phyloP scores from a whole-genome alignment of 1,284 basidiomycete species.

The Fistulina hepatica region DNA sequence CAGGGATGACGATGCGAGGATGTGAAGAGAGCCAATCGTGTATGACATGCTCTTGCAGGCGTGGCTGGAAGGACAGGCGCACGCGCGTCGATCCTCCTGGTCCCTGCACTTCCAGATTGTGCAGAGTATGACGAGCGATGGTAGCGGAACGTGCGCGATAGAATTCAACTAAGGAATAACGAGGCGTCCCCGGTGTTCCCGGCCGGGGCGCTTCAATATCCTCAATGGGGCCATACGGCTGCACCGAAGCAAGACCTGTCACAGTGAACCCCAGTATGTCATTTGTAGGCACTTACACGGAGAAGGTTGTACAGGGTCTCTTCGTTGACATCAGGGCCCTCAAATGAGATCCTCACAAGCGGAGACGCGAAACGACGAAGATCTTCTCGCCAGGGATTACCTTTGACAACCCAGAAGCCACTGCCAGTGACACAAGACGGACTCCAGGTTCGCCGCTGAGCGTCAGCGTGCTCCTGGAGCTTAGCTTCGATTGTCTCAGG shows the following conservation, averaged over 20 bases:
- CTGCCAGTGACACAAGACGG: constrained; percentile 49
- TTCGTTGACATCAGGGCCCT: constrained; percentile 77
- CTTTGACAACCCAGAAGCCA: constrained; percentile 71
- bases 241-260: no score
- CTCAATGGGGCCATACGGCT: constrained; percentile 79
- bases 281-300: constrained; percentile 37
- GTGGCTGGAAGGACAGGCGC: constrained; percentile 39
- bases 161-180: constrained; percentile 57
- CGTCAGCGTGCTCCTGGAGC: constrained; percentile 30
- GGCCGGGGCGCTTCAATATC: constrained; percentile 56
- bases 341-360: constrained; percentile 72
- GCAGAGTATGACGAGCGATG: constrained; percentile 77
- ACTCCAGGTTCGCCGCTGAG: constrained; percentile 50
- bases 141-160: constrained; percentile 59
- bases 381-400: constrained; percentile 79
- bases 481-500: constrained; percentile 37
- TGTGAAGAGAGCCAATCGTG: constrained; percentile 80
- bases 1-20: constrained; percentile 78
- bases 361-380: no score
- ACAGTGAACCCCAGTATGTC: no score
- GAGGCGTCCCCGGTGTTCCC: constrained; percentile 56
- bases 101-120: constrained; percentile 47
- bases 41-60: constrained; percentile 54
- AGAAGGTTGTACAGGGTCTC: constrained; percentile 64
- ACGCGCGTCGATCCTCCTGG: constrained; percentile 15